phyloP scores from a whole-genome alignment of 352 stramenopile species.

The Globisporangium viniferum region DNA sequence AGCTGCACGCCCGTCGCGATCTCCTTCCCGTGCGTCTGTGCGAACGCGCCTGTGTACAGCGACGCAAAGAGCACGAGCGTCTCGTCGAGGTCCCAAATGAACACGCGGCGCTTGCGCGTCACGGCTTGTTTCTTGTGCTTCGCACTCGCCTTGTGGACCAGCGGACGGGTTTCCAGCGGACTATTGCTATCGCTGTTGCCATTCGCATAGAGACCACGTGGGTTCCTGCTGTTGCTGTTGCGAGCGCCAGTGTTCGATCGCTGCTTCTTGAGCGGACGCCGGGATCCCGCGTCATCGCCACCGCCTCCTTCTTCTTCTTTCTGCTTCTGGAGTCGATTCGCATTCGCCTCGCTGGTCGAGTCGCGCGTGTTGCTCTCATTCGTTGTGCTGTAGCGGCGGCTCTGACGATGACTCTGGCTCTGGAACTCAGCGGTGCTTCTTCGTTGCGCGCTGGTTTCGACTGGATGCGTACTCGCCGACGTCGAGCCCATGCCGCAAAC shows the following conservation, averaged over 20 bases:
- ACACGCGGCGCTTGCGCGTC: slow-evolving; percentile 34
- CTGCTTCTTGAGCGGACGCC: slow-evolving; percentile 37
- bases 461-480: neutral
- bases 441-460: neutral
- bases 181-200: neutral
- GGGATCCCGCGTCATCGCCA: slow-evolving; percentile 19
- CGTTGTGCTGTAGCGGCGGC: neutral
- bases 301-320: slow-evolving; percentile 6
- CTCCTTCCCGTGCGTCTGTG: slow-evolving; percentile 57
- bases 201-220: neutral
- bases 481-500: neutral
- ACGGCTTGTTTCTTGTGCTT: neutral
- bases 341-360: neutral
- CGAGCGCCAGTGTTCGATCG: slow-evolving; percentile 14
- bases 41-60: slow-evolving; percentile 72
- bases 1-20: slow-evolving; percentile 53
- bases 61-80: slow-evolving; percentile 81
- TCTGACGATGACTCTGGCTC: neutral
- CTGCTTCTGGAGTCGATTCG: neutral
- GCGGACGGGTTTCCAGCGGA: neutral
- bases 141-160: neutral
- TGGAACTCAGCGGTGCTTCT: neutral
- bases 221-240: neutral
- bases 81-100: slow-evolving; percentile 85
- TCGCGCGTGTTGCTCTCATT: neutral